Evolutionary conservation across 345 rosid genomes (phyloP).

Genomic region (Melastoma malabathricum): DNA sequence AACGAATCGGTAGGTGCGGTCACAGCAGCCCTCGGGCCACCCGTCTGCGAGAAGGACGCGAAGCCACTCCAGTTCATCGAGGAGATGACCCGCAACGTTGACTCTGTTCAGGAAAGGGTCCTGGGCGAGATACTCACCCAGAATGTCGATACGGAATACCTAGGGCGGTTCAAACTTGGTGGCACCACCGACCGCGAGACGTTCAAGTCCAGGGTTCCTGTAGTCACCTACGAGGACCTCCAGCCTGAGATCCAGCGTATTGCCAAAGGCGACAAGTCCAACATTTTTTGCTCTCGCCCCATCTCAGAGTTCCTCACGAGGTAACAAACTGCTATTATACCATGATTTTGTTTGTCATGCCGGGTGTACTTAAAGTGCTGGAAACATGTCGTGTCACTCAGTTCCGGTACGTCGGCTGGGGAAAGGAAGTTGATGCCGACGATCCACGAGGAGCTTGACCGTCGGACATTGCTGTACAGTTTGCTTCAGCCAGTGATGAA

Average conservation of each 20-base stretch:
- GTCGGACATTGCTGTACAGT: conserved; percentile 72
- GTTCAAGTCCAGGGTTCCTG: conserved; percentile 54
- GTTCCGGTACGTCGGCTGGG: conserved; percentile 95
- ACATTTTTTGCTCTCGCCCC: conserved; percentile 67
- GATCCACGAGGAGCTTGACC: conserved; percentile 69
- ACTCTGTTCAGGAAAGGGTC: conserved; percentile 41
- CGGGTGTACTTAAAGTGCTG: no score
- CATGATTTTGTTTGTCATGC: no score
- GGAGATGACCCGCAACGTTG: conserved; percentile 56
- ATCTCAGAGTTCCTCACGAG: conserved; percentile 93
- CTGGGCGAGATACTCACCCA: conserved; percentile 46
- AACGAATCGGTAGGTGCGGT: conserved; percentile 21
- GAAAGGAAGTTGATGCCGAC: conserved; percentile 95
- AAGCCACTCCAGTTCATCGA: conserved; percentile 66
- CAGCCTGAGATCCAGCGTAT: conserved; percentile 81
- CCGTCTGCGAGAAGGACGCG: conserved; percentile 63
- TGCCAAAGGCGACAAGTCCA: conserved; percentile 76
- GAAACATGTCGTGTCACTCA: conserved; percentile 9
- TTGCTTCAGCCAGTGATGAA: conserved; percentile 98
- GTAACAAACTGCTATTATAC: conserved; percentile 8
- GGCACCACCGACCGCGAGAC: conserved; percentile 53
- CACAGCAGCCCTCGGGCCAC: conserved; percentile 47
- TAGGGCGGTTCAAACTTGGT: conserved; percentile 36
- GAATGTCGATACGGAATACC: conserved; percentile 62
- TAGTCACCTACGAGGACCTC: conserved; percentile 69